phyloP scores from a whole-genome alignment of 371 early-diverging fungal species.

The Rhizopus arrhizus region DNA sequence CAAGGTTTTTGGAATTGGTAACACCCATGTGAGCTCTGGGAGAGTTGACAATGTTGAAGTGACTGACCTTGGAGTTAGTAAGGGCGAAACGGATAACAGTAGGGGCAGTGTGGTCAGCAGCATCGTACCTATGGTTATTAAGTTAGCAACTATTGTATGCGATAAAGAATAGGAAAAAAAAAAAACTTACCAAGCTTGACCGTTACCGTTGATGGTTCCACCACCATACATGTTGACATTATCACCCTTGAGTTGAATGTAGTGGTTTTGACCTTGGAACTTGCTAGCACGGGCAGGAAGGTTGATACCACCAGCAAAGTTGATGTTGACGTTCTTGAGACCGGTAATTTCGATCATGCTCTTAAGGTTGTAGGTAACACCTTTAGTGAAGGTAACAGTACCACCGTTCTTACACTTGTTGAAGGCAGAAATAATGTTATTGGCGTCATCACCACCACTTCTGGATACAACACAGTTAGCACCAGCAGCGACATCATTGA shows the following conservation, averaged over 20 bases:
- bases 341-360: constrained; percentile 22
- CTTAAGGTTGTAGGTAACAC: constrained; percentile 32
- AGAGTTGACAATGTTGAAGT: constrained; percentile 32
- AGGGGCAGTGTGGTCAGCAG: constrained; percentile 32
- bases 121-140: constrained; percentile 12
- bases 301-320: constrained; percentile 34
- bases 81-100: constrained; percentile 33
- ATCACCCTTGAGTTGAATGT: constrained; percentile 32
- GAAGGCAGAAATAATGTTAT: constrained; percentile 32
- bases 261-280: constrained; percentile 30
- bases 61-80: constrained; percentile 30
- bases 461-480: constrained; percentile 28
- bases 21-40: constrained; percentile 40
- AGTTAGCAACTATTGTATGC: not conserved
- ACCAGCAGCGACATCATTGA: not conserved
- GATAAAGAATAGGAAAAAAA: not conserved
- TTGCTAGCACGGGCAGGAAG: constrained; percentile 27
- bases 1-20: constrained; percentile 27
- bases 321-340: constrained; percentile 31
- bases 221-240: constrained; percentile 28
- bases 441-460: constrained; percentile 27
- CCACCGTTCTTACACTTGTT: constrained; percentile 35
- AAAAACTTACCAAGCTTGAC: constrained; percentile 33
- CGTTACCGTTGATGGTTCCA: constrained; percentile 27
- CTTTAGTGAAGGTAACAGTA: constrained; percentile 32